Base-by-base conservation (phyloP, 768 basidiomycete genomes). In the Ramaria rubella region DNA sequence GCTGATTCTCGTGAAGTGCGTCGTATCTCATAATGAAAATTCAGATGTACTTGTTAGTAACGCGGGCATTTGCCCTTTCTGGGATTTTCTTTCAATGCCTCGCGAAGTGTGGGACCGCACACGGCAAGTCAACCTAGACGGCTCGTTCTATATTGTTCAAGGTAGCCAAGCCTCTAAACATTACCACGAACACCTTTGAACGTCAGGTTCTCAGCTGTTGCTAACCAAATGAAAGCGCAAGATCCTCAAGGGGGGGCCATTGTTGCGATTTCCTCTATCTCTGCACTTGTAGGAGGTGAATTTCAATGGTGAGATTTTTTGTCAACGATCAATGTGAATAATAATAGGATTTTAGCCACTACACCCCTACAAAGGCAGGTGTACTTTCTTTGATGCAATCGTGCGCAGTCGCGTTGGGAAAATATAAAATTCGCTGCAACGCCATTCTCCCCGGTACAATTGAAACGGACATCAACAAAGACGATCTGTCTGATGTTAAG, bases 351-450 rank as follows among this genome's bases (percentile, higher is more conserved):
- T 54, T 19, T 52, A 81, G 81, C 51, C 86, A 88, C 64, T 90
- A 89, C 62, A 87, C 85, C 2, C 86, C 87, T 4, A 89, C 88
- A 4, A 88, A 90, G 65, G 88, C 88, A 2, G 86, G 84, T 1
- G 81, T 90, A 51, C 77, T 86, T 43, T 85, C 82, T 27, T 69
- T 90, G 60, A 90, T 89, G 87, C 85, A 89, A 68, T 85, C 82
- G 59, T 85, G 83, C 62, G 86, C 87, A 4, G 81, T 87, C 42
- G 86, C 87, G 3, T 72, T 89, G 24, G 86, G 86, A n/a, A 83
- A 85, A 59, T 81, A 86, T 67, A 80, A 80, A 49, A 90, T 90
- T 60, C 78, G 87, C 34, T 86, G 81, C 38, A 85, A 85, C 63
- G 81, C 83, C 3, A 69, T 85, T 50, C 75, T 87, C n/a, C 86